A percentile compares a stretch with the other conserved stretches of the same genome.
Evolutionary conservation across 1,284 basidiomycete species (phyloP).

Genomic region (Ustilago trichophora): DNA sequence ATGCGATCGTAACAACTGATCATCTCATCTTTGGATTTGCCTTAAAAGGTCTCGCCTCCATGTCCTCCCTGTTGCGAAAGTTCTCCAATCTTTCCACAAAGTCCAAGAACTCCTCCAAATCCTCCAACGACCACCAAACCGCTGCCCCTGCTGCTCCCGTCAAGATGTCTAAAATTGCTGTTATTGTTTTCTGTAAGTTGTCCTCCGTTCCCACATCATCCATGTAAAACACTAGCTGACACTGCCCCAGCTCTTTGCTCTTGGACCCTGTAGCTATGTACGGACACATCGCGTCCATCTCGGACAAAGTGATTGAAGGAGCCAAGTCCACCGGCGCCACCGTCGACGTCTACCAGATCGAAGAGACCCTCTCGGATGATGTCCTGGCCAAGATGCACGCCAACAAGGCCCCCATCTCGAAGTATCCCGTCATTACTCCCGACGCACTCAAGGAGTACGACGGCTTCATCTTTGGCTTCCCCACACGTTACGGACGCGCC

Average conservation of each 20-base stretch:
- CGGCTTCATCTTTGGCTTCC: slow-evolving; percentile 73
- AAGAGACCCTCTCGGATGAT: slow-evolving; percentile 84
- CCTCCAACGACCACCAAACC: slow-evolving; percentile 22
- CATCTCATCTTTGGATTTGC: too few species aligned
- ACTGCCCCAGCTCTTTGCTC: too few species aligned
- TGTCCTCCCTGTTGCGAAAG: slow-evolving; percentile 37
- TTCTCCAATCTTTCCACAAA: slow-evolving; percentile 40
- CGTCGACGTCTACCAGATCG: slow-evolving; percentile 77
- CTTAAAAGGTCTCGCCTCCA: not conserved
- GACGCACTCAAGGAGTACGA: slow-evolving; percentile 73
- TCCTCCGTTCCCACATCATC: too few species aligned
- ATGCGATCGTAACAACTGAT: too few species aligned
- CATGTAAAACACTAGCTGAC: too few species aligned
- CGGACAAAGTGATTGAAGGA: slow-evolving; percentile 79
- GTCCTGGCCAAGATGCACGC: slow-evolving; percentile 81
- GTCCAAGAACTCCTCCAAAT: slow-evolving; percentile 30
- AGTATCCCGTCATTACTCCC: slow-evolving; percentile 78
- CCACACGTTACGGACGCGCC: slow-evolving; percentile 67
- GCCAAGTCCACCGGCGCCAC: slow-evolving; percentile 77
- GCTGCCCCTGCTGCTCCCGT: slow-evolving; percentile 14
- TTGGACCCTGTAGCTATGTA: too few species aligned
- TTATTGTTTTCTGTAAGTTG: slow-evolving; percentile 49
- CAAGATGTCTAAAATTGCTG: slow-evolving; percentile 55
- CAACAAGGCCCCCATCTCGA: slow-evolving; percentile 68
- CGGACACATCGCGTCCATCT: slow-evolving; percentile 72